A percentile compares a stretch with the other conserved stretches of the same genome.
Evolutionary conservation across 495 filamentous ascomycete genomes (phyloP).

Genomic region (Podospora conica): DNA sequence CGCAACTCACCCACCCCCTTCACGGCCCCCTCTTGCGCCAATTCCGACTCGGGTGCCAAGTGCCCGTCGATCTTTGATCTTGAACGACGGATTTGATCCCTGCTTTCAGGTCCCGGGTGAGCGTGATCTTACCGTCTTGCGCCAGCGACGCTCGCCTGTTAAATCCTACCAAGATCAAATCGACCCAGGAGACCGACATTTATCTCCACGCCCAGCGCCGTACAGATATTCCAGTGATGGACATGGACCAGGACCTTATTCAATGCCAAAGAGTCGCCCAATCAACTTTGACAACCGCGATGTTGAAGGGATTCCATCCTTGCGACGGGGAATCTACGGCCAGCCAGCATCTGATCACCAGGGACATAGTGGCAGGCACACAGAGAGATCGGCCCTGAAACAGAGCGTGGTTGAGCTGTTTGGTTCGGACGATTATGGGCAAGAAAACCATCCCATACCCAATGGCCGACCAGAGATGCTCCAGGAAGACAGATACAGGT

Average conservation of each 20-base stretch:
- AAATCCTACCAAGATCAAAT: neutral
- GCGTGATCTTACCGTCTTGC: neutral
- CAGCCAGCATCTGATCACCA: neutral
- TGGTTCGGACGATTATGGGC: neutral
- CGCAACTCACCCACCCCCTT: constrained; percentile 4
- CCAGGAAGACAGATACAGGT: neutral
- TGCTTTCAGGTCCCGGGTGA: constrained; percentile 9
- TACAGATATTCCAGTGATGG: neutral
- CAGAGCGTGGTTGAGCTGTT: neutral
- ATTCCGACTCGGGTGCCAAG: constrained; percentile 29
- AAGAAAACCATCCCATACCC: neutral
- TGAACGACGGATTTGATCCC: constrained; percentile 23
- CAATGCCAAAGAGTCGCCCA: neutral
- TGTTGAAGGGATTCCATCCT: neutral
- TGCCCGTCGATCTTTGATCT: constrained; percentile 22
- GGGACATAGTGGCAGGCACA: neutral
- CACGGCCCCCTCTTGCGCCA: constrained; percentile 28
- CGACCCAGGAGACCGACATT: neutral
- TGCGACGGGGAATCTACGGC: neutral
- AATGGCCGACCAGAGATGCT: neutral
- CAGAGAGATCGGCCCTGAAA: neutral
- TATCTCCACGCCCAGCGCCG: neutral
- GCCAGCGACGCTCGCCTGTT: neutral
- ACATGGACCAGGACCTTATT: neutral
- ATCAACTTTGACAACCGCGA: neutral